Evolutionary conservation across 1,284 basidiomycete genomes (phyloP).

Genomic region (Microbotryum saponariae): DNA sequence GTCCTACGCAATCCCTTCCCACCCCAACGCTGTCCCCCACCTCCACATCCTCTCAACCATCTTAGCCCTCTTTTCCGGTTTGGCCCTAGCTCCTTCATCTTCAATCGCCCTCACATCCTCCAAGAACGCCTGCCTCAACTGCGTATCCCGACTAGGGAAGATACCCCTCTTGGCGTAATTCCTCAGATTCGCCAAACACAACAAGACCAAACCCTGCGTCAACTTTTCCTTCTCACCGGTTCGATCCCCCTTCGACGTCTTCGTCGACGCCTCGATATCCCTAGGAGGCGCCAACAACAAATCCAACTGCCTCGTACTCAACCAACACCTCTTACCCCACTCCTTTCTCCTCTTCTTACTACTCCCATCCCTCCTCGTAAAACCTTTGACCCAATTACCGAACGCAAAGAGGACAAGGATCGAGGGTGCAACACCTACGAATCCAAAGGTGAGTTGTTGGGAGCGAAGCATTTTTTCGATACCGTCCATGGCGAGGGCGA

Average conservation of each 20-base stretch:
- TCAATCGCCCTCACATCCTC: slow-evolving; percentile 56
- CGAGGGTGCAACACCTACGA: slow-evolving; percentile 90
- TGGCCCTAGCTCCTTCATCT: slow-evolving; percentile 11
- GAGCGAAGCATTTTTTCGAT: slow-evolving; percentile 89
- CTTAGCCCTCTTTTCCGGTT: slow-evolving; percentile 11
- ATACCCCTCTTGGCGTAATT: slow-evolving; percentile 39
- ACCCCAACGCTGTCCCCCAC: slow-evolving; percentile 17
- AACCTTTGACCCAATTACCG: slow-evolving; percentile 45
- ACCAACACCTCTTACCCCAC: slow-evolving; percentile 39
- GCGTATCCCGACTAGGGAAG: slow-evolving; percentile 37
- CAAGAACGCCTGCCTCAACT: slow-evolving; percentile 66
- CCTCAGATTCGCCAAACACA: slow-evolving; percentile 43
- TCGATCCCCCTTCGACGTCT: slow-evolving; percentile 42
- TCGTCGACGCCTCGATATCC: background rate
- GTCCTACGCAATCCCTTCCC: slow-evolving; percentile 1
- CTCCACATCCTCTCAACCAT: slow-evolving; percentile 23
- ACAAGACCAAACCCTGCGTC: slow-evolving; percentile 47
- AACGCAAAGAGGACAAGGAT: slow-evolving; percentile 63
- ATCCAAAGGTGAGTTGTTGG: slow-evolving; percentile 93
- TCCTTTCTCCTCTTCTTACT: slow-evolving; percentile 41
- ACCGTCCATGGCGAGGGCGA: slow-evolving; percentile 73
- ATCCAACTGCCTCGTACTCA: slow-evolving; percentile 40
- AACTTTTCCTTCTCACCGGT: slow-evolving; percentile 34
- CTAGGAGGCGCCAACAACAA: background rate
- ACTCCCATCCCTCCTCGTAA: slow-evolving; percentile 18